These are phyloP conservation scores for Nakaseomyces kungkrabaensis DNA, from an alignment of 1,139 yeast species.

Conservation along the genomic window DNA sequence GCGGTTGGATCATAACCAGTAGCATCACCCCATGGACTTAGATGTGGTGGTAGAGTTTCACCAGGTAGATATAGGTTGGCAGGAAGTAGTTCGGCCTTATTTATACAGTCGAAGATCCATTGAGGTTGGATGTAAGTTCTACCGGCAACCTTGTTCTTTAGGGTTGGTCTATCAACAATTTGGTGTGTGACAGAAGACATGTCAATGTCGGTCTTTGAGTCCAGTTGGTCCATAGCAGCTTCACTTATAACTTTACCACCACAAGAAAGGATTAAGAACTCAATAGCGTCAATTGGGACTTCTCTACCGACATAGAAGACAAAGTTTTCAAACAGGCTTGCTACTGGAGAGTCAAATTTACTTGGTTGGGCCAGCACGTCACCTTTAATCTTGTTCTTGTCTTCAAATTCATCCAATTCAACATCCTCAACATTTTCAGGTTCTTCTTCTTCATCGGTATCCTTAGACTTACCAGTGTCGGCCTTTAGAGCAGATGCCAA, in stretches of 20 bases:
- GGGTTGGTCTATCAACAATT: conserved; percentile 83
- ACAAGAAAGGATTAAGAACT: conserved; percentile 74
- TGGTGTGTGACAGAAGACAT: conserved; percentile 78
- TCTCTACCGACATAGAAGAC: conserved; percentile 89
- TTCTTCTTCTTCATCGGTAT: conserved; percentile 34
- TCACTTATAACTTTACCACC: conserved; percentile 87
- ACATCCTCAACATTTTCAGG: conserved; percentile 37
- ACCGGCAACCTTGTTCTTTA: conserved; percentile 71
- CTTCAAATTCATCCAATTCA: conserved; percentile 62
- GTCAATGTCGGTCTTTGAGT: conserved; percentile 39
- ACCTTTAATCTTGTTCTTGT: conserved; percentile 54
- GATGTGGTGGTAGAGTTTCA: conserved; percentile 89
- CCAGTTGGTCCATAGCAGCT: conserved; percentile 71
- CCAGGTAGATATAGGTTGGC: conserved; percentile 87
- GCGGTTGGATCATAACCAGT: conserved; percentile 81
- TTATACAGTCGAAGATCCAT: conserved; percentile 91
- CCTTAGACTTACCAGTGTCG: conserved; percentile 27
- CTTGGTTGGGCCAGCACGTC: conserved; percentile 78
- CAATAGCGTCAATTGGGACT: conserved; percentile 85
- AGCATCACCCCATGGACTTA: conserved; percentile 98
- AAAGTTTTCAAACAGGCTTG: conserved; percentile 61
- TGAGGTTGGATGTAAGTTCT: conserved; percentile 95
- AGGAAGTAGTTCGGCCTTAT: conserved; percentile 62
- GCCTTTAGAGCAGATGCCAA: conserved; percentile 34
- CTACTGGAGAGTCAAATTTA: conserved; percentile 44